A percentile compares a stretch with the other conserved stretches of the same genome.
Evolutionary conservation across 345 rosid species (phyloP).

Genomic region (Boechera stricta): DNA sequence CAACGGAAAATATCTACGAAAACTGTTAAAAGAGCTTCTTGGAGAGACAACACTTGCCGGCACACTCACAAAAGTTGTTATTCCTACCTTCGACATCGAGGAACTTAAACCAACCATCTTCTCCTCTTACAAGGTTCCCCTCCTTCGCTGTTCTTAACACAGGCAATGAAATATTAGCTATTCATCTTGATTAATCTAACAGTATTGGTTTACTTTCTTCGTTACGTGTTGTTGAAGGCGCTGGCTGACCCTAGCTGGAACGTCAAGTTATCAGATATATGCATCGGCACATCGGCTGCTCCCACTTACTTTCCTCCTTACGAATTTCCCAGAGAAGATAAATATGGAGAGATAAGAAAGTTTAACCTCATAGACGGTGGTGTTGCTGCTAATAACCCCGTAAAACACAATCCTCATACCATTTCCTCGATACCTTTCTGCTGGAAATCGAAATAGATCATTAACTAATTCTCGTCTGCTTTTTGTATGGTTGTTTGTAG

Average conservation of each 20-base stretch:
- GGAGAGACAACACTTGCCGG: constrained; percentile 51
- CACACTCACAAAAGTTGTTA: constrained; percentile 57
- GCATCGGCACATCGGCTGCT: constrained; percentile 67
- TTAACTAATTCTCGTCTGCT: neutral
- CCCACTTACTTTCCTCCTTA: constrained; percentile 63
- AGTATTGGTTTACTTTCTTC: neutral
- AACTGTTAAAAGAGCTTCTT: constrained; percentile 28
- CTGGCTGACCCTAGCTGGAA: constrained; percentile 37
- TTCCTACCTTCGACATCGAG: constrained; percentile 67
- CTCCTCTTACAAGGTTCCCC: constrained; percentile 55
- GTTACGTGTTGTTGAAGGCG: constrained; percentile 30
- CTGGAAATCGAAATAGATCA: neutral
- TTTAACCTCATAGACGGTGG: constrained; percentile 72
- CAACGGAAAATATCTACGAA: constrained; percentile 54
- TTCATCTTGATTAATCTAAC: neutral
- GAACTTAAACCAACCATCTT: constrained; percentile 59
- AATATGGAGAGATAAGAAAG: neutral
- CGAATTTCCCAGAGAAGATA: constrained; percentile 50
- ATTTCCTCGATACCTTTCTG: neutral
- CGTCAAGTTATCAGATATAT: constrained; percentile 59
- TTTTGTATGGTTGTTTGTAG: constrained; percentile 38
- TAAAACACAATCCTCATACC: constrained; percentile 14
- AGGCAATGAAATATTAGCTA: neutral
- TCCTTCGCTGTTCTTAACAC: neutral
- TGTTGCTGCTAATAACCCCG: constrained; percentile 60